Evolutionary conservation across 768 basidiomycete genomes (phyloP).

Genomic region (Paxillus rubicundulus): DNA sequence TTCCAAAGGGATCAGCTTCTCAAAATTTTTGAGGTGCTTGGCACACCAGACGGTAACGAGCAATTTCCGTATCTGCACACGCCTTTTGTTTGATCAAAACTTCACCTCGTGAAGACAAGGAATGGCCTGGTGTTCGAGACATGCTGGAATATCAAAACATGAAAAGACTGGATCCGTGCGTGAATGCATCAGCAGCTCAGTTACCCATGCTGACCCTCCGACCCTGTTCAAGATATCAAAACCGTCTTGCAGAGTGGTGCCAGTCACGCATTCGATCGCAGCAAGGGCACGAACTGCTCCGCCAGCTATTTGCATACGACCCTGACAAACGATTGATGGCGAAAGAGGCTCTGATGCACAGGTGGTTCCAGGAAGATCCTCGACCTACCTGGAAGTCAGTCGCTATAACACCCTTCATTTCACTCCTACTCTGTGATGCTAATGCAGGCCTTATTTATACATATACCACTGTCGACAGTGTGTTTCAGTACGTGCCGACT

Average conservation of each 20-base stretch:
- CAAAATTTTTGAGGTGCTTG: conserved; percentile 94
- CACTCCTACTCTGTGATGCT: neutral
- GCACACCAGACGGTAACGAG: conserved; percentile 73
- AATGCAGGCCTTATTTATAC: neutral
- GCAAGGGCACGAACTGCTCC: conserved; percentile 80
- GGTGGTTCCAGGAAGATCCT: conserved; percentile 93
- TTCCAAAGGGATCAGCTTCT: conserved; percentile 94
- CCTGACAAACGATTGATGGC: conserved; percentile 86
- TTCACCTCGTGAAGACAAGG: conserved; percentile 52
- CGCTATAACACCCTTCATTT: neutral
- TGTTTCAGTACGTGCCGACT: conserved; percentile 62
- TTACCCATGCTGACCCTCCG: conserved; percentile 1
- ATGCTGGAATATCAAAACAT: conserved; percentile 89
- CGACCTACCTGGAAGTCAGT: conserved; percentile 81
- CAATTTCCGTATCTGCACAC: neutral
- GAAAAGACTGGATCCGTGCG: conserved; percentile 72
- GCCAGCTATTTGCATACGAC: conserved; percentile 84
- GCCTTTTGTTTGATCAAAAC: conserved; percentile 1
- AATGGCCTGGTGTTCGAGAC: conserved; percentile 82
- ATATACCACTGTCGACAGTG: conserved; percentile 42
- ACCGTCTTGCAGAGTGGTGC: conserved; percentile 75
- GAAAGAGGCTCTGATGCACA: conserved; percentile 74
- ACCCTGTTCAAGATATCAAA: conserved; percentile 48
- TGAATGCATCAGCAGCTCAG: conserved; percentile 9
- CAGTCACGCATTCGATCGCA: conserved; percentile 55